Base-by-base conservation (phyloP, 257 asterid species). In the Petunia secreta region DNA sequence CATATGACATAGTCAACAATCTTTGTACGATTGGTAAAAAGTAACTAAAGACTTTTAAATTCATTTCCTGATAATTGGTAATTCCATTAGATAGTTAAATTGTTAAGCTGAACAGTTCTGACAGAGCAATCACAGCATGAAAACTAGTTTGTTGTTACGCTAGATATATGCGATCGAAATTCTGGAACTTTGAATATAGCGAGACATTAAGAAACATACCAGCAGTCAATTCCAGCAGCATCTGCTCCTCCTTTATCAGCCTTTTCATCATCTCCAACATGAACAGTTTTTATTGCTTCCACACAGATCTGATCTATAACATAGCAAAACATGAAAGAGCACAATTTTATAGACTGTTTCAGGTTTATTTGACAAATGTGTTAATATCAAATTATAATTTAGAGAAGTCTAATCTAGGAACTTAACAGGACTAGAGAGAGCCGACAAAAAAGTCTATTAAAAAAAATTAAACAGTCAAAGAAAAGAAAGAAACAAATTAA, bases 191-290 rank as follows among this genome's bases (percentile, higher is more conserved):
- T 5, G 36, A 77, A 75, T 10, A n/a, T 62, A 67, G n/a, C 62
- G 57, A 5, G 65, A 43, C 6, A 37, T 75, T 66, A 43, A 10
- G 41, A 48, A 38, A 65, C 38, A 40, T 54, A 93, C 99, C 97
- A 93, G 91, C 97, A 92, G 79, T 90, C 86, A 0, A 95, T 89
- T 81, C 98, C 98, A 79, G 87, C 83, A 36, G 93, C 95, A 81
- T 87, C 90, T 76, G 99, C 97, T 74, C 98, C 99, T 79, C 39
- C 95, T 81, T 89, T 93, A 82, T 95, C 99, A 63, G 98, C 91
- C 84, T 80, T 87, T 14, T 58, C 68, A 90, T 95, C 98, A 54
- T 95, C 99, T 65, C 98, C 99, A 68, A 95, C 96, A 79, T 91
- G 99, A 80, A 95, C 93, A 75, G 94, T 90, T 86, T 81, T 92